phyloP scores from a whole-genome alignment of 768 basidiomycete genomes.

The Leucosporidium creatinivorum region DNA sequence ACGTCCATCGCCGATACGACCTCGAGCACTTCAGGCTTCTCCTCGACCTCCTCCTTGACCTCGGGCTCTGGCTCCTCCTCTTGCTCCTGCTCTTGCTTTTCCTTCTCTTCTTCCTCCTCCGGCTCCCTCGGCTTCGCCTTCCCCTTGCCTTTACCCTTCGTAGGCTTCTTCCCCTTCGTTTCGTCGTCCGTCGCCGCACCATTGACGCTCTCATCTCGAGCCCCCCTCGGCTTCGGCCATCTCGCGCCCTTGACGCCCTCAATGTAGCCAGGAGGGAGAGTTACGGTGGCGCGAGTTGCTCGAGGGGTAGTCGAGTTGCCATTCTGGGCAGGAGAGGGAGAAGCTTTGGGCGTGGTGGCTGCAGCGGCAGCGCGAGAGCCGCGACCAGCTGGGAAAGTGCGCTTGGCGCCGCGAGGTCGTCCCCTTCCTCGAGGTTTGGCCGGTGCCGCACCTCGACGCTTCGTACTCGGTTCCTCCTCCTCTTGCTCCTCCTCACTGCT shows the following conservation, averaged over 20 bases:
- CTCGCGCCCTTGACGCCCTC: conserved; percentile 15
- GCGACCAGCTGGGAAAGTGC: neutral
- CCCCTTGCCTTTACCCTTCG: too few species aligned
- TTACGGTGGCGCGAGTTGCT: conserved; percentile 19
- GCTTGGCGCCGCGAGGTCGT: neutral
- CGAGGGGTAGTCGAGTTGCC: neutral
- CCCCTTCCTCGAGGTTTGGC: neutral
- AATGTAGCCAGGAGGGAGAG: conserved; percentile 18
- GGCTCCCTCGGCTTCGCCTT: too few species aligned
- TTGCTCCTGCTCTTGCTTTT: too few species aligned
- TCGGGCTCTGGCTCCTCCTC: neutral
- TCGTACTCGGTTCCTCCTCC: too few species aligned
- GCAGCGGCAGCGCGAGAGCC: neutral
- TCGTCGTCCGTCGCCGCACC: too few species aligned
- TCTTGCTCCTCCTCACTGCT: neutral
- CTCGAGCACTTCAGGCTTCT: neutral
- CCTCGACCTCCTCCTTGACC: neutral
- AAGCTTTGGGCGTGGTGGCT: neutral
- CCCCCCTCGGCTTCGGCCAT: neutral
- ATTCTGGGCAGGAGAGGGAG: too few species aligned
- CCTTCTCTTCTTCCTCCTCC: neutral
- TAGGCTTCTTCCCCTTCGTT: too few species aligned
- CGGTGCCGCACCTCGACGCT: neutral
- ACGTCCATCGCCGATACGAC: neutral
- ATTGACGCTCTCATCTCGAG: neutral